Evolutionary conservation across 805 yeast species (phyloP).

Genomic region (Starmerella khaoyaiensis): DNA sequence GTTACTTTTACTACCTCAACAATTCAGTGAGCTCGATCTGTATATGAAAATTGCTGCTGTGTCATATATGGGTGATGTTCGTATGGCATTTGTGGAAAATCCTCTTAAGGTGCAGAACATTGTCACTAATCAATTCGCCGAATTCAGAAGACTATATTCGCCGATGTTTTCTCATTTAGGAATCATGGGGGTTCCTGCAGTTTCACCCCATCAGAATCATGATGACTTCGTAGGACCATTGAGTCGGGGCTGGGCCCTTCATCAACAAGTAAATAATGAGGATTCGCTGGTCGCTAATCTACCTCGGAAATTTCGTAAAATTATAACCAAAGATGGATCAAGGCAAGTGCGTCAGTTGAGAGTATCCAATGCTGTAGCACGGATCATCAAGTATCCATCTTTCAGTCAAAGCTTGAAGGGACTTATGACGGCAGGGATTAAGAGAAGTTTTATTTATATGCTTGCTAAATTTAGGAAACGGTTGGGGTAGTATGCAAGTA

Average conservation of each 20-base stretch:
- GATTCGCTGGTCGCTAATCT: constrained; percentile 35
- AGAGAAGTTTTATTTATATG: constrained; percentile 17
- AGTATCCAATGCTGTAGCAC: constrained; percentile 34
- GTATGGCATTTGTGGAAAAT: constrained; percentile 80
- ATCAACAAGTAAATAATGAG: constrained; percentile 27
- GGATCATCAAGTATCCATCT: constrained; percentile 58
- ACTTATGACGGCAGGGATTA: constrained; percentile 65
- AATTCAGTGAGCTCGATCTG: constrained; percentile 48
- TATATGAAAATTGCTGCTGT: constrained; percentile 66
- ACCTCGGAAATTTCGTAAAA: constrained; percentile 38
- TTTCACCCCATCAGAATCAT: no score
- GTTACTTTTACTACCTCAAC: constrained; percentile 36
- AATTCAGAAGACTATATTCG: constrained; percentile 60
- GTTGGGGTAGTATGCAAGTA: no score
- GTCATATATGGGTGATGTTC: constrained; percentile 81
- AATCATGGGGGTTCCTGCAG: constrained; percentile 15
- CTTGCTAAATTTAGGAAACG: constrained; percentile 22
- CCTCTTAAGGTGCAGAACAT: constrained; percentile 80
- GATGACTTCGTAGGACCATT: constrained; percentile 21
- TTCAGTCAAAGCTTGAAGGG: constrained; percentile 71
- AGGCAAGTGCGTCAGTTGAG: constrained; percentile 9
- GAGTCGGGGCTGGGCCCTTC: constrained; percentile 24
- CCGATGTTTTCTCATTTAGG: constrained; percentile 43
- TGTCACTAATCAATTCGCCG: constrained; percentile 57
- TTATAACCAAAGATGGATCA: constrained; percentile 26